These are phyloP conservation scores for Dictyostelium purpureum DNA, from an alignment of 78 protist genomes.

Conservation along the genomic window DNA sequence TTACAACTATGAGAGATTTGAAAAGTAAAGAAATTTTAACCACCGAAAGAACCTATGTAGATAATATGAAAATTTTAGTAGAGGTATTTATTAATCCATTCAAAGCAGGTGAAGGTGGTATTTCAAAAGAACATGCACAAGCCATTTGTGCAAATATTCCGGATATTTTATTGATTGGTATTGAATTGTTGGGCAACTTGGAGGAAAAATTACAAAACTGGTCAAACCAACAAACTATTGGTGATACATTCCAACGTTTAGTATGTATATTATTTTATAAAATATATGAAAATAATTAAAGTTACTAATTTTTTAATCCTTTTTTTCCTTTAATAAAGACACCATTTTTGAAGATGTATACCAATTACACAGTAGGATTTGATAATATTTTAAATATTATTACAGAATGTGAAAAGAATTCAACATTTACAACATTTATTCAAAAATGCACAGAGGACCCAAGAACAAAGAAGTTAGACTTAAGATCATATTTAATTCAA, in stretches of 20 bases:
- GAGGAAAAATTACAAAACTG: conserved; percentile 42
- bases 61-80: conserved; percentile 62
- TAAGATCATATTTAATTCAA: conserved; percentile 76
- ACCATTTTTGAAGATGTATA: conserved; percentile 74
- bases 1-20: conserved; percentile 44
- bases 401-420: conserved; percentile 59
- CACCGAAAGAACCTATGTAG: conserved; percentile 65
- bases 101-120: conserved; percentile 62
- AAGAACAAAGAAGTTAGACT: conserved; percentile 61
- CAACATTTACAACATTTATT: conserved; percentile 37
- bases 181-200: conserved; percentile 29
- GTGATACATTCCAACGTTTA: conserved; percentile 31
- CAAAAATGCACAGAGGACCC: conserved; percentile 72
- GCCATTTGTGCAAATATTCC: conserved; percentile 36
- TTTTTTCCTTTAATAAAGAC: neutral
- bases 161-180: conserved; percentile 26
- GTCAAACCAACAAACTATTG: conserved; percentile 57
- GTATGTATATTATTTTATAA: neutral
- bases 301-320: no score
- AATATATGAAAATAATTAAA: no score
- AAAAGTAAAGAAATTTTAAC: conserved; percentile 66
- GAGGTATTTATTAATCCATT: conserved; percentile 67
- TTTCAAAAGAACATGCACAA: conserved; percentile 27
- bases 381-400: conserved; percentile 27
- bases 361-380: conserved; percentile 71